A percentile compares a stretch with the other conserved stretches of the same genome.
phyloP scores from a whole-genome alignment of 495 filamentous ascomycete genomes.

The Patellaria atrata region DNA sequence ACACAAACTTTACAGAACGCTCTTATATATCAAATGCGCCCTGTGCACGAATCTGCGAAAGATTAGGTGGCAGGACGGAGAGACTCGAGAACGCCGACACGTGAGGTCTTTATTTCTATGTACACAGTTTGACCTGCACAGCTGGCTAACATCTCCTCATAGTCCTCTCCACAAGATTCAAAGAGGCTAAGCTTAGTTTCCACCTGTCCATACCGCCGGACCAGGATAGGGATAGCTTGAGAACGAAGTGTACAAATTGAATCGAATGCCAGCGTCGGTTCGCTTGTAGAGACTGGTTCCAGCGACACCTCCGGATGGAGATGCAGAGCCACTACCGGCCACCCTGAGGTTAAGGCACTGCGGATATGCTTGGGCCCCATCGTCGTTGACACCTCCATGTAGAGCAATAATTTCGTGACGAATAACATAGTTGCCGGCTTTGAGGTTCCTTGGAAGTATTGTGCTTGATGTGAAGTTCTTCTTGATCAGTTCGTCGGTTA shows the following conservation, averaged over 20 bases:
- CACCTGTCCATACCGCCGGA: constrained; percentile 2
- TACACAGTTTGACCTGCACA: too few species aligned
- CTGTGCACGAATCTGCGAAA: too few species aligned
- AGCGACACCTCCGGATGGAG: neutral
- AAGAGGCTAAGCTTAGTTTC: constrained; percentile 12
- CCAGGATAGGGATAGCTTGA: constrained; percentile 7
- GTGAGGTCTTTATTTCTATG: too few species aligned
- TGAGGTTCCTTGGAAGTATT: constrained; percentile 4
- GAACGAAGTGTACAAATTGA: constrained; percentile 6
- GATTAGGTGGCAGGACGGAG: too few species aligned
- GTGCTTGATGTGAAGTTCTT: constrained; percentile 8
- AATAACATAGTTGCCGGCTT: constrained; percentile 13
- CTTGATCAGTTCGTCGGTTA: constrained; percentile 4
- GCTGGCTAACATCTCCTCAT: too few species aligned
- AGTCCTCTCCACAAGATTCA: too few species aligned
- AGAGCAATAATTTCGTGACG: constrained; percentile 18
- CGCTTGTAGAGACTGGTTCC: constrained; percentile 7
- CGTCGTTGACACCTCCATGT: constrained; percentile 4
- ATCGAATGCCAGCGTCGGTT: constrained; percentile 6
- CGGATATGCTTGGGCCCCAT: constrained; percentile 18
- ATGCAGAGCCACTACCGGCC: constrained; percentile 2
- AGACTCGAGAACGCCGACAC: too few species aligned
- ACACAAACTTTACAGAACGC: too few species aligned
- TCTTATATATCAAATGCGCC: too few species aligned
- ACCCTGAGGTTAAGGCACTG: constrained; percentile 15